phyloP scores from a whole-genome alignment of 176 grass and related monocot genomes.

The Metroxylon sagu region DNA sequence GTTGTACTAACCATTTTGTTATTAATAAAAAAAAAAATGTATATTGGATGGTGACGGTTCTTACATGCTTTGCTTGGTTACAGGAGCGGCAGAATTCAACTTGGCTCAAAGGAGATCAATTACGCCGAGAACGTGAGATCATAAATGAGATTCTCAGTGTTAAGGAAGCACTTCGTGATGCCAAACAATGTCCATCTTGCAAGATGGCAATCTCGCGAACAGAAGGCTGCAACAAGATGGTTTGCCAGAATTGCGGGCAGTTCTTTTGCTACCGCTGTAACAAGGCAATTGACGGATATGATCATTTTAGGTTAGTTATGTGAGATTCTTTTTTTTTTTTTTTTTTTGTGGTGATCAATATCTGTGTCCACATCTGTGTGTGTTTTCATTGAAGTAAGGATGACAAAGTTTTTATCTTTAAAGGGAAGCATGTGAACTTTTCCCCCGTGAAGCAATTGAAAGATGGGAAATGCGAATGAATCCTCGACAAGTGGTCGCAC shows the following conservation, averaged over 20 bases:
- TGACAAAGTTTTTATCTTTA: slow-evolving; percentile 20
- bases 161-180: slow-evolving; percentile 55
- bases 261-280: slow-evolving; percentile 82
- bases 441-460: slow-evolving; percentile 46
- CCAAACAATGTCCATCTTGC: slow-evolving; percentile 63
- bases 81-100: slow-evolving; percentile 43
- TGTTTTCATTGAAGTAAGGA: neutral
- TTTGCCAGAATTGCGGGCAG: slow-evolving; percentile 45
- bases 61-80: slow-evolving; percentile 19
- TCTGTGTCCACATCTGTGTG: neutral
- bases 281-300: slow-evolving; percentile 55
- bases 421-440: slow-evolving; percentile 52
- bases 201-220: slow-evolving; percentile 69
- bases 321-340: neutral
- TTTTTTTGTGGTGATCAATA: neutral
- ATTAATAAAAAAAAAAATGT: too few relatives aligned
- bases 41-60: too few relatives aligned
- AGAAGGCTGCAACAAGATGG: slow-evolving; percentile 87
- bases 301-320: slow-evolving; percentile 59
- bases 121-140: slow-evolving; percentile 33
- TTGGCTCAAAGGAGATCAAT: slow-evolving; percentile 3
- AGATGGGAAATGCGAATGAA: slow-evolving; percentile 72
- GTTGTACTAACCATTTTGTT: too few relatives aligned
- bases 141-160: slow-evolving; percentile 56
- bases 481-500: slow-evolving; percentile 33